phyloP scores from a whole-genome alignment of 345 rosid genomes.

The Gossypium raimondii region DNA sequence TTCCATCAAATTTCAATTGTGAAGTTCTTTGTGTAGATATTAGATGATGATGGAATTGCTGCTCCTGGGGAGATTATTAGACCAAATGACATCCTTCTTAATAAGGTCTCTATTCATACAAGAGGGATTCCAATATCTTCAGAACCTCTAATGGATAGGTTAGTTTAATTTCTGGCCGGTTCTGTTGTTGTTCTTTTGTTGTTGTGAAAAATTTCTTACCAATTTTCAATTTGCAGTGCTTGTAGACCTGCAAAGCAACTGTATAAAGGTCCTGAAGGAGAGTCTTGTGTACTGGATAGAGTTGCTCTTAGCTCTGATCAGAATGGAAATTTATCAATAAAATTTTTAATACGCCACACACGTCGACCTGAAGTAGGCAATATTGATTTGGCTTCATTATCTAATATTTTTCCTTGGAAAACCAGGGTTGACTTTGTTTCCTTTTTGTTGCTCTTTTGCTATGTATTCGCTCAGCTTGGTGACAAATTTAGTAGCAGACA shows the following conservation, averaged over 20 bases:
- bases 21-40: conserved; percentile 36
- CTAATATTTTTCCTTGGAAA: background rate
- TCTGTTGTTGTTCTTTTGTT: background rate
- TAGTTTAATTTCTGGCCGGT: conserved; percentile 6
- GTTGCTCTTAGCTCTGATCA: conserved; percentile 68
- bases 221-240: conserved; percentile 38
- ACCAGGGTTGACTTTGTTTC: background rate
- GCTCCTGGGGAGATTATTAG: conserved; percentile 88
- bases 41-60: conserved; percentile 86
- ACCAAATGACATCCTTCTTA: conserved; percentile 54
- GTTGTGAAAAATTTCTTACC: background rate
- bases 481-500: conserved; percentile 34
- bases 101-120: conserved; percentile 55
- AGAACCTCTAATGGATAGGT: conserved; percentile 46
- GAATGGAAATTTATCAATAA: conserved; percentile 48
- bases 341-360: conserved; percentile 73
- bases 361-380: conserved; percentile 86
- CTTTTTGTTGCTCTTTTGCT: conserved; percentile 10
- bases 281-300: conserved; percentile 75
- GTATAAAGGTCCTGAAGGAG: conserved; percentile 75
- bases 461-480: conserved; percentile 51
- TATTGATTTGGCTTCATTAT: background rate
- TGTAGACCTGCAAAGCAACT: conserved; percentile 50
- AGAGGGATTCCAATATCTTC: conserved; percentile 28
- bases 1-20: background rate